Evolutionary conservation across 768 basidiomycete species (phyloP).

Genomic region (Serendipita vermifera): DNA sequence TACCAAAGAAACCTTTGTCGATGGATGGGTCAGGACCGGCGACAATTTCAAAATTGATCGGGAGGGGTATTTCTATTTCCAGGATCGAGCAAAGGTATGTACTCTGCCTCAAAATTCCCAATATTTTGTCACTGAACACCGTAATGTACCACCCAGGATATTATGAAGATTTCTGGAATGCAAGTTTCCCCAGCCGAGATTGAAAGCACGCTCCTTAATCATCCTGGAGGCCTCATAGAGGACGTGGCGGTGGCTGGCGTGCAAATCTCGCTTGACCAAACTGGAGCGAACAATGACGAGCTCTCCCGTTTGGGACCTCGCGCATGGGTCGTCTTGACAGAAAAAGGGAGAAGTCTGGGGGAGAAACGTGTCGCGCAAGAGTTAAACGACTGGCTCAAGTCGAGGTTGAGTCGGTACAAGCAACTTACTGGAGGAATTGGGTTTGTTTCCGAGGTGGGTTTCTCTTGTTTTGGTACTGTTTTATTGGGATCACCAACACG

Average conservation of each 20-base stretch:
- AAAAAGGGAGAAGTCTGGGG: slow-evolving; percentile 39
- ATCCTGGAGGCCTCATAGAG: slow-evolving; percentile 52
- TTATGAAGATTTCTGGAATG: slow-evolving; percentile 62
- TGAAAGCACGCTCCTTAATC: slow-evolving; percentile 47
- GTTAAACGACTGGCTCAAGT: slow-evolving; percentile 48
- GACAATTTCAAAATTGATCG: slow-evolving; percentile 52
- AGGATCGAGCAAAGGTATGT: slow-evolving; percentile 60
- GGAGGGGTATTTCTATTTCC: slow-evolving; percentile 54
- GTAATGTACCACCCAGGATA: slow-evolving; percentile 50
- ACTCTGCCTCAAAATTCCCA: background rate
- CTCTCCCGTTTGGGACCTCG: slow-evolving; percentile 29
- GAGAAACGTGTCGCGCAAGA: slow-evolving; percentile 27
- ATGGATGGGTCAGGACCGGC: slow-evolving; percentile 66
- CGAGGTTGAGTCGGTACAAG: slow-evolving; percentile 59
- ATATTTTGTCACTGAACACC: background rate
- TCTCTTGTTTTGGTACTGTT: slow-evolving; percentile 5
- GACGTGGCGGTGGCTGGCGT: slow-evolving; percentile 68
- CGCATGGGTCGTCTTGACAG: slow-evolving; percentile 64
- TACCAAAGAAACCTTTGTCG: slow-evolving; percentile 47
- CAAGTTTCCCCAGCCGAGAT: slow-evolving; percentile 77
- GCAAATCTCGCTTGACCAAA: slow-evolving; percentile 41
- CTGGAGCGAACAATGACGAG: too few species aligned
- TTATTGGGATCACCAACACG: background rate
- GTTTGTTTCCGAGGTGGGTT: slow-evolving; percentile 45
- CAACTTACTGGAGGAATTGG: slow-evolving; percentile 64